Conservation (phyloP, 139 green algal species). For the Chlorella sp. region DNA sequence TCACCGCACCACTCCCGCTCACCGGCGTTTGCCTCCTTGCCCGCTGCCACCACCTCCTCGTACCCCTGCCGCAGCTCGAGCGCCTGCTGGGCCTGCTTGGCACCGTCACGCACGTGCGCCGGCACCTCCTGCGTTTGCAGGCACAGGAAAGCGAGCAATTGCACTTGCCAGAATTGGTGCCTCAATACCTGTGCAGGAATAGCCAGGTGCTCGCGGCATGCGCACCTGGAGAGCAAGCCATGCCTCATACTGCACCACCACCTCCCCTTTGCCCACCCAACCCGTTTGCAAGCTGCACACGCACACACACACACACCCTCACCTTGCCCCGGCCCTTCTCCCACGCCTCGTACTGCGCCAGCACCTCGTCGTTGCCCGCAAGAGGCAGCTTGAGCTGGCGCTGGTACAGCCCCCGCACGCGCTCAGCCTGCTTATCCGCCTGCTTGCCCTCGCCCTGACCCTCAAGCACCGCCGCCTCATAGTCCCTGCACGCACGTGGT, state of each 20-base stretch:
- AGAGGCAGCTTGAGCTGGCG: conserved; percentile 58
- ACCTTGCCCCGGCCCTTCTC: conserved; percentile 44
- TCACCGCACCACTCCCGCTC: too few species aligned
- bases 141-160: too few species aligned
- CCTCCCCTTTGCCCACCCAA: too few species aligned
- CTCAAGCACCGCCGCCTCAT: too few species aligned
- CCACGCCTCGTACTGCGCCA: conserved; percentile 61
- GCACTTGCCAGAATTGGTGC: too few species aligned
- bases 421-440: conserved; percentile 42
- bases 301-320: conserved; percentile 5
- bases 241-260: too few species aligned
- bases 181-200: too few species aligned
- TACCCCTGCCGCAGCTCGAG: conserved; percentile 38
- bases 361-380: conserved; percentile 14
- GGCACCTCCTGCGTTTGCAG: conserved; percentile 19
- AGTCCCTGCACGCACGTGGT: too few species aligned
- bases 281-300: too few species aligned
- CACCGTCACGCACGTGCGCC: conserved; percentile 25
- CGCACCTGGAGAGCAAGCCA: too few species aligned
- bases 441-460: too few species aligned
- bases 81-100: conserved; percentile 36
- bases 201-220: too few species aligned
- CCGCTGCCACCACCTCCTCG: conserved; percentile 30
- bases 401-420: conserved; percentile 51
- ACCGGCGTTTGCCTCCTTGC: conserved; percentile 6